These are phyloP conservation scores for Prunus dulcis DNA, from an alignment of 306 rosid genomes.

Conservation along the genomic window DNA sequence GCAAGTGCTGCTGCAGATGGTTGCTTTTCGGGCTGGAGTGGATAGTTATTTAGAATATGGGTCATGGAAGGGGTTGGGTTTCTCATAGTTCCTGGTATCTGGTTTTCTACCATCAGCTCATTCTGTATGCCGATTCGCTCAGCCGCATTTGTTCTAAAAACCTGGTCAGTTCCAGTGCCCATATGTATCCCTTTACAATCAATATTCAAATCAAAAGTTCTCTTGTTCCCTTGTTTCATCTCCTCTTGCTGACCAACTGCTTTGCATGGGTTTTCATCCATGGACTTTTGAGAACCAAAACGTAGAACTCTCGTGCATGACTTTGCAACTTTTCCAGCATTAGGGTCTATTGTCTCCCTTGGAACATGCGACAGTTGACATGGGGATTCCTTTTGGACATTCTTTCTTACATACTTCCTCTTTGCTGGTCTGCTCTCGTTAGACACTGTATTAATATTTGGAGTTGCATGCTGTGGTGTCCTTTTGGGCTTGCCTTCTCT, in stretches of 20 bases:
- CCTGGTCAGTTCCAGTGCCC: slow-evolving; percentile 23
- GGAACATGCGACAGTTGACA: slow-evolving; percentile 37
- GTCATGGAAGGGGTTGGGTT: slow-evolving; percentile 24
- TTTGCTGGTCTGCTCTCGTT: slow-evolving; percentile 48
- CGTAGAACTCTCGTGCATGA: slow-evolving; percentile 58
- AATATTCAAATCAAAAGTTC: slow-evolving; percentile 17
- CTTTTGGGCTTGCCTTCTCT: slow-evolving; percentile 62
- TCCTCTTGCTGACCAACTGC: slow-evolving; percentile 37
- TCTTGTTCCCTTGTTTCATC: slow-evolving; percentile 28
- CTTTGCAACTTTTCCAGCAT: slow-evolving; percentile 29
- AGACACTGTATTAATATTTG: slow-evolving; percentile 21
- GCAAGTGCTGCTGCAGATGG: slow-evolving; percentile 27
- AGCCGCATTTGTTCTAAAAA: slow-evolving; percentile 26
- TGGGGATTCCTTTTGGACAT: slow-evolving; percentile 37
- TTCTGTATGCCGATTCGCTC: slow-evolving; percentile 22
- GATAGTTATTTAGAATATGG: slow-evolving; percentile 22
- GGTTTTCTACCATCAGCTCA: slow-evolving; percentile 30
- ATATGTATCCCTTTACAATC: slow-evolving; percentile 29
- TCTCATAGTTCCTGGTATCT: slow-evolving; percentile 25
- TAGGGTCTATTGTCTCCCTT: slow-evolving; percentile 24
- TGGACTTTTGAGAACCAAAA: slow-evolving; percentile 53
- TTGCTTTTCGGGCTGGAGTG: slow-evolving; percentile 28
- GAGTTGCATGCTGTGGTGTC: slow-evolving; percentile 41
- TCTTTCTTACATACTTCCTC: slow-evolving; percentile 56
- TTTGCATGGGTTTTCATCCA: slow-evolving; percentile 34